Evolutionary conservation across 1,139 yeast species (phyloP).

Genomic region (Arxiozyma slooffiae): DNA sequence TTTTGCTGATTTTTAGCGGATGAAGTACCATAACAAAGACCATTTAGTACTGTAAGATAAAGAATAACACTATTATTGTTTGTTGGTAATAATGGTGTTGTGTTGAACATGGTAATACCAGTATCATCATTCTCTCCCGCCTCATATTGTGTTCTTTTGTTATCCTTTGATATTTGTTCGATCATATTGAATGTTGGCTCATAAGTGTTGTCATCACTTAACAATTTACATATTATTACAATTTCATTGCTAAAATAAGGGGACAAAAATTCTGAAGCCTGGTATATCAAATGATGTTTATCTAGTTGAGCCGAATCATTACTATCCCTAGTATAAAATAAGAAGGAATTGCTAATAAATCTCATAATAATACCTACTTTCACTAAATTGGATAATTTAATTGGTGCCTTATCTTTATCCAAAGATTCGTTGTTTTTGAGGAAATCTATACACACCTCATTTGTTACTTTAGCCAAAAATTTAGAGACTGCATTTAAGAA

Average conservation of each 20-base stretch:
- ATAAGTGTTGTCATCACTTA: slow-evolving; percentile 20
- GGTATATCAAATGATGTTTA: slow-evolving; percentile 17
- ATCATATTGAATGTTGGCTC: slow-evolving; percentile 7
- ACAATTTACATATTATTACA: slow-evolving; percentile 19
- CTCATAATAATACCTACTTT: slow-evolving; percentile 35
- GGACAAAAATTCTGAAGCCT: slow-evolving; percentile 28
- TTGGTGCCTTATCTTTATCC: slow-evolving; percentile 21
- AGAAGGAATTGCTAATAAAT: slow-evolving; percentile 31
- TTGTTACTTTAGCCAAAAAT: slow-evolving; percentile 36
- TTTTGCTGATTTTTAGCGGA: slow-evolving; percentile 18
- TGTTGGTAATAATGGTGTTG: slow-evolving; percentile 19
- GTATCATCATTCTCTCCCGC: slow-evolving; percentile 6
- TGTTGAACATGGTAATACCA: slow-evolving; percentile 3
- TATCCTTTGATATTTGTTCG: slow-evolving; percentile 2
- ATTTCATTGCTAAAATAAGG: slow-evolving; percentile 22
- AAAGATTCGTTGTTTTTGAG: slow-evolving; percentile 32
- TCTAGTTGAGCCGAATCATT: slow-evolving; percentile 7
- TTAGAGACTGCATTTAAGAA: slow-evolving; percentile 36
- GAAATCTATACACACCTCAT: slow-evolving; percentile 31
- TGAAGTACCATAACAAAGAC: slow-evolving; percentile 28
- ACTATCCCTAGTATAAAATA: slow-evolving; percentile 18
- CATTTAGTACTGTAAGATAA: slow-evolving; percentile 25
- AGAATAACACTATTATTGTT: slow-evolving; percentile 18
- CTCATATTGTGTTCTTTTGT: slow-evolving; percentile 8
- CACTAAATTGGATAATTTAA: slow-evolving; percentile 33